Base-by-base conservation (phyloP, 306 rosid genomes). In the Crotalaria pallida region DNA sequence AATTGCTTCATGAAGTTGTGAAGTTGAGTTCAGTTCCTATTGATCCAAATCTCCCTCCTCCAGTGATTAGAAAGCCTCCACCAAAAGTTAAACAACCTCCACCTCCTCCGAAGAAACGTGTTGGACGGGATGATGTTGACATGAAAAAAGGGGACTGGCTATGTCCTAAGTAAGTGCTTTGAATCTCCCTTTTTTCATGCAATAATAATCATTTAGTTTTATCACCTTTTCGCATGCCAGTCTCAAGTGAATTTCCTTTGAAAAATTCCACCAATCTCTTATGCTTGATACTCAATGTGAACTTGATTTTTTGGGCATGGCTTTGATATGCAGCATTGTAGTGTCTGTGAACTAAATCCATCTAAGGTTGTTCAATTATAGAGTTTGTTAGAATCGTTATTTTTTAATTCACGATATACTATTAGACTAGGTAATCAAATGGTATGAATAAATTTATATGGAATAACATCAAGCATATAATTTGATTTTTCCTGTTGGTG, bases 91-190 rank as follows among this genome's bases (percentile, higher is more conserved):
- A 94, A 82, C 90, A 87, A 69, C 91, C 99, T 57, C 97, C 99
- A 58, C 97, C 96, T 40, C 96, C 92, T 74, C 96, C 95, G 31
- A 94, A 59, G 79, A 94, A 65, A 74, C 87, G 99, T 16, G 88
- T 94, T 72, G 97, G 97, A 43, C 92, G 95, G 17, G 97, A 94
- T 79, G 99, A 94, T 27, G 81, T 94, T 43, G 99, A 94, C 87
- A 94, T 94, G 99, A 94, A 94, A 75, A 91, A 86, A 49, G 99
- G 98, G 67, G 99, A 94, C 78, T 94, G 99, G 97, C 90, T 88
- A 6, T 94, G 99, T 87, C 88, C 99, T 12, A 94, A 94, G 99
- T 94, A 94, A 63, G 96, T 68, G 49, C 63, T 36, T 38, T 61
- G 29, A 12, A 58, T 51, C 47, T 77, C 48, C 51, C 22, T 75